These are phyloP conservation scores for Thozetella sp. DNA, from an alignment of 495 filamentous ascomycete species.

Conservation along the genomic window DNA sequence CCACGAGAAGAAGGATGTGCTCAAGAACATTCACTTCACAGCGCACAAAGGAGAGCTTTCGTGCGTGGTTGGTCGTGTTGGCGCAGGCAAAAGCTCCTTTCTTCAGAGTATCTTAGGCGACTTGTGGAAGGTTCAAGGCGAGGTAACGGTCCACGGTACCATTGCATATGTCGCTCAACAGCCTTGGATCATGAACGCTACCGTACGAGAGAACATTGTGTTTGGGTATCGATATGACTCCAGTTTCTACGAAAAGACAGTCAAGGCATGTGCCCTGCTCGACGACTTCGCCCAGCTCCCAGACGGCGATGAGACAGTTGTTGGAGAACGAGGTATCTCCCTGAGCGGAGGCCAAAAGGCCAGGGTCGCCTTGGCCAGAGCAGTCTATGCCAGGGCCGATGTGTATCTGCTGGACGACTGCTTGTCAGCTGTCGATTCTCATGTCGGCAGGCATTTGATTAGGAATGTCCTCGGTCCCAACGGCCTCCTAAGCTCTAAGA, in stretches of 20 bases:
- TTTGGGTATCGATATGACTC: constrained; percentile 97
- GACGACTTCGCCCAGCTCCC: constrained; percentile 93
- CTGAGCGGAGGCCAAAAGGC: constrained; percentile 97
- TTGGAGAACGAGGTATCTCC: constrained; percentile 96
- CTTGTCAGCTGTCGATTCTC: constrained; percentile 95
- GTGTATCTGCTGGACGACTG: constrained; percentile 94
- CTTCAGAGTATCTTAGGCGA: constrained; percentile 87
- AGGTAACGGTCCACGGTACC: constrained; percentile 78
- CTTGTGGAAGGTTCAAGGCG: constrained; percentile 85
- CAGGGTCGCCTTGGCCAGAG: constrained; percentile 89
- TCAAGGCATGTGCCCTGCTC: constrained; percentile 88
- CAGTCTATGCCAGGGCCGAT: constrained; percentile 97
- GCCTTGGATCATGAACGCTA: constrained; percentile 98
- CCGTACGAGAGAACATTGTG: constrained; percentile 93
- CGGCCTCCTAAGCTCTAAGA: constrained; percentile 84
- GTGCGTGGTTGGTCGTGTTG: constrained; percentile 95
- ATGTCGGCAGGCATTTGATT: constrained; percentile 94
- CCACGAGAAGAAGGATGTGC: constrained; percentile 55
- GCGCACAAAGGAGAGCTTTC: constrained; percentile 89
- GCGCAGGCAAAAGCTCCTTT: constrained; percentile 91
- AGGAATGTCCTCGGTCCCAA: constrained; percentile 86
- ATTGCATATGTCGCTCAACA: constrained; percentile 91
- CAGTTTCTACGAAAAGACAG: constrained; percentile 88
- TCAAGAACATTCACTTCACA: constrained; percentile 77
- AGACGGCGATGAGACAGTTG: constrained; percentile 95